These are phyloP conservation scores for Hyphochytrium catenoides DNA, from an alignment of 352 stramenopile genomes.

Conservation along the genomic window DNA sequence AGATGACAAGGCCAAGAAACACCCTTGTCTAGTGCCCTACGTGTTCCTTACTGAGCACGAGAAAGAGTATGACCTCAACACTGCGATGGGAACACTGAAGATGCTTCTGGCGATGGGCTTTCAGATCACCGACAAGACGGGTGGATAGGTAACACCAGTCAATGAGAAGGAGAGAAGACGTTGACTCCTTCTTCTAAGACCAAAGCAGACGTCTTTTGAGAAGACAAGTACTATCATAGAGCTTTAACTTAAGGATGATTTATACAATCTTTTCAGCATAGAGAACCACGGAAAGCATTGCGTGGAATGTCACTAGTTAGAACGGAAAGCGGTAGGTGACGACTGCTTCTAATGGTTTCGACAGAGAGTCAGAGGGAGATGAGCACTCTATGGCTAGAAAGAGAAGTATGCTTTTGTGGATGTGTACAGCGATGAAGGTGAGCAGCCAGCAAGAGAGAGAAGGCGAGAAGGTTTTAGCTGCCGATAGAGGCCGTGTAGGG, in stretches of 20 bases:
- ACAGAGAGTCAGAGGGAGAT: too few relatives aligned
- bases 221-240: constrained; percentile 1
- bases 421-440: too few relatives aligned
- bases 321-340: too few relatives aligned
- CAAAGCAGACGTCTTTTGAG: constrained; percentile 1
- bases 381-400: too few relatives aligned
- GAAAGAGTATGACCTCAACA: constrained; percentile 66
- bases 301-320: neutral
- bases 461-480: too few relatives aligned
- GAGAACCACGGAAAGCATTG: neutral
- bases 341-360: too few relatives aligned
- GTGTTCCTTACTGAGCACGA: constrained; percentile 65
- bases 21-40: constrained; percentile 55
- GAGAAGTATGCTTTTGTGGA: too few relatives aligned
- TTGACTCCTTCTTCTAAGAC: constrained; percentile 2
- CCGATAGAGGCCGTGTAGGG: too few relatives aligned
- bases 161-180: too few relatives aligned
- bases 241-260: constrained; percentile 1
- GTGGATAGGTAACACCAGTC: too few relatives aligned
- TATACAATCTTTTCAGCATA: neutral
- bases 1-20: constrained; percentile 45
- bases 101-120: constrained; percentile 62
- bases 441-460: too few relatives aligned
- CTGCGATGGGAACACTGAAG: constrained; percentile 59
- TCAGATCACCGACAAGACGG: constrained; percentile 29